Percentiles rank a stretch among this genome's conserved stretches.
Evolutionary conservation across 2,329 filamentous ascomycete species (phyloP).

Genomic region (Hypomyces perniciosus): DNA sequence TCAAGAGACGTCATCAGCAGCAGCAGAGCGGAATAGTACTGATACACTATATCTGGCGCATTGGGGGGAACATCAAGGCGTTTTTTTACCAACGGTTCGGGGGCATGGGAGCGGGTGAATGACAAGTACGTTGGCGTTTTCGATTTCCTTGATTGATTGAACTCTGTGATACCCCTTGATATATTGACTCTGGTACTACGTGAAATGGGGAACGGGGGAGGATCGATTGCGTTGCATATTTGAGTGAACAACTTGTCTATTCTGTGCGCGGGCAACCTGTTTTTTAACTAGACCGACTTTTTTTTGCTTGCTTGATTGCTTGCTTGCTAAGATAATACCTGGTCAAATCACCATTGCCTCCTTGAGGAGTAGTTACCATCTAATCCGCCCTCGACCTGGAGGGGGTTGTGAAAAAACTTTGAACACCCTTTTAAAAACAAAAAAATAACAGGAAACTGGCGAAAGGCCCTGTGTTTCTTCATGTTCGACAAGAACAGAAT

Average conservation of each 20-base stretch:
- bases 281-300: slow-evolving; percentile 2
- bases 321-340: not conserved
- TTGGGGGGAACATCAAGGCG: too few relatives aligned
- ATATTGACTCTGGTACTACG: not conserved
- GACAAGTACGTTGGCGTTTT: not conserved
- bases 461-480: not conserved
- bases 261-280: slow-evolving; percentile 5
- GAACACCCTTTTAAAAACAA: slow-evolving; percentile 1
- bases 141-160: too few relatives aligned
- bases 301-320: not conserved
- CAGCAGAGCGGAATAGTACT: not conserved
- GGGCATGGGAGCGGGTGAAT: too few relatives aligned
- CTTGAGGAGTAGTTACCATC: slow-evolving; percentile 16
- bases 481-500: not conserved
- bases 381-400: slow-evolving; percentile 13
- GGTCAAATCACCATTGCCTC: slow-evolving; percentile 7
- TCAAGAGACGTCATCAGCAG: slow-evolving; percentile 11
- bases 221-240: too few relatives aligned
- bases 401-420: not conserved
- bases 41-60: too few relatives aligned
- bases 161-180: not conserved
- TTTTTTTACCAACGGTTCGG: too few relatives aligned
- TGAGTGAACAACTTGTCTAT: not conserved
- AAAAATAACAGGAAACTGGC: not conserved
- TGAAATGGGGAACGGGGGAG: not conserved